Percentiles rank a stretch among this genome's conserved stretches.
These are phyloP conservation scores for Arabidopsis thaliana DNA, from an alignment of 345 rosid genomes.

Conservation along the genomic window DNA sequence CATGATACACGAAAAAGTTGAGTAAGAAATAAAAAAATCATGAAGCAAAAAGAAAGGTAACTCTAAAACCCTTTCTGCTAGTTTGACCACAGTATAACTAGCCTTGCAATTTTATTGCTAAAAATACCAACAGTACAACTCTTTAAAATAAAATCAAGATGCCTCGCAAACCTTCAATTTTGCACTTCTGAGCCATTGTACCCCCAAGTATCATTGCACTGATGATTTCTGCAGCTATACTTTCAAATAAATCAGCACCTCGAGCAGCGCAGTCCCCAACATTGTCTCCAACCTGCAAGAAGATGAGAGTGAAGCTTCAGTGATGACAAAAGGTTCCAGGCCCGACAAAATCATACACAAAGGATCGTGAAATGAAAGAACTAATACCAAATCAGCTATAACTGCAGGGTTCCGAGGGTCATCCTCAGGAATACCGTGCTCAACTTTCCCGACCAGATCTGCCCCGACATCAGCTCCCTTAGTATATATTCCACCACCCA, in stretches of 20 bases:
- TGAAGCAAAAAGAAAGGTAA: constrained; percentile 12
- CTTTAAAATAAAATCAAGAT: background rate
- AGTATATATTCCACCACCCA: constrained; percentile 99
- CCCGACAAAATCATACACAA: background rate
- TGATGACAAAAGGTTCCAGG: background rate
- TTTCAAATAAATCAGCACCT: constrained; percentile 99
- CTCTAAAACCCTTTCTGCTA: background rate
- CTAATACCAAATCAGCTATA: constrained; percentile 93
- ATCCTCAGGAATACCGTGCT: constrained; percentile 99
- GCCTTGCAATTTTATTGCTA: background rate
- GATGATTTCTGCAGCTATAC: constrained; percentile 98
- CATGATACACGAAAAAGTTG: constrained; percentile 36
- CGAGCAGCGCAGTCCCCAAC: constrained; percentile 99
- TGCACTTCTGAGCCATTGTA: constrained; percentile 95
- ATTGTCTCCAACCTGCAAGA: constrained; percentile 91
- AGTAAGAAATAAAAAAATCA: constrained; percentile 3
- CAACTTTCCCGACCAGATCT: constrained; percentile 99
- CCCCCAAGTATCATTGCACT: constrained; percentile 99
- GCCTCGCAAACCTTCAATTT: constrained; percentile 66
- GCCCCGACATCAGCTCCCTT: constrained; percentile 99
- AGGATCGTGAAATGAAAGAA: background rate
- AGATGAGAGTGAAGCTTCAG: background rate
- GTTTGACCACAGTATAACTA: constrained; percentile 1
- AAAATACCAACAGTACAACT: too few relatives aligned
- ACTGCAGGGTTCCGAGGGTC: constrained; percentile 99